These are phyloP conservation scores for Scopulariopsis brevicaulis DNA, from an alignment of 2,329 filamentous ascomycete species.

Conservation along the genomic window DNA sequence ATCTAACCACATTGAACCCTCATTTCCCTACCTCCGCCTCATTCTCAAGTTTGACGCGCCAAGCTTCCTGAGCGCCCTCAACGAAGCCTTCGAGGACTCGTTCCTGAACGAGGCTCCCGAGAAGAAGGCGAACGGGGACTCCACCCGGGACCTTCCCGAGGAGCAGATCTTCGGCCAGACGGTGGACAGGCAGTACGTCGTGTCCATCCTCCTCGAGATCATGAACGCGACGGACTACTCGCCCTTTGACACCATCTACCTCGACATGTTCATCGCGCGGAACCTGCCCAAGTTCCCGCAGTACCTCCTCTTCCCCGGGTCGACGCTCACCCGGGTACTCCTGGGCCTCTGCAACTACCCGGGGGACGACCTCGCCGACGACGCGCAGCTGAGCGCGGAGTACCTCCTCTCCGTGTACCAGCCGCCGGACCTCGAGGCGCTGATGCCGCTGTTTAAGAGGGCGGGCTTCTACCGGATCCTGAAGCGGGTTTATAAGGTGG, in stretches of 20 bases:
- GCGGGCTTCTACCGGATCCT: conserved; percentile 85
- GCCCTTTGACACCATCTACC: conserved; percentile 75
- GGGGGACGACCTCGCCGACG: conserved; percentile 68
- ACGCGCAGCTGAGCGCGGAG: conserved; percentile 93
- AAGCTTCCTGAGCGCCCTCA: conserved; percentile 88
- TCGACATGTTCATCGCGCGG: conserved; percentile 96
- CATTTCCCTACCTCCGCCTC: conserved; percentile 75
- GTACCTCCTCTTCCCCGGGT: conserved; percentile 83
- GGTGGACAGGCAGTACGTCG: conserved; percentile 83
- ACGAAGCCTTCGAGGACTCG: conserved; percentile 92
- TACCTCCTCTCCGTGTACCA: conserved; percentile 91
- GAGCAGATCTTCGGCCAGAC: conserved; percentile 58
- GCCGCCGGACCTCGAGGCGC: conserved; percentile 63
- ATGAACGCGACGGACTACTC: conserved; percentile 73
- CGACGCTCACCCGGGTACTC: conserved; percentile 70
- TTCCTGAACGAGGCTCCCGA: conserved; percentile 78
- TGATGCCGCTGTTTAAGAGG: conserved; percentile 68
- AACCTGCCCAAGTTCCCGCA: conserved; percentile 96
- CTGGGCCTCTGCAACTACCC: conserved; percentile 78
- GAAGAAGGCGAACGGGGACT: conserved; percentile 41
- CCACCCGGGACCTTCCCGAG: conserved; percentile 41
- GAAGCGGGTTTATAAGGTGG: conserved; percentile 74
- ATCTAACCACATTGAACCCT: conserved; percentile 47
- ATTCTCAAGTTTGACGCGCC: conserved; percentile 82
- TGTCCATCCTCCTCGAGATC: conserved; percentile 82